phyloP scores from a whole-genome alignment of 352 stramenopile species.

The Phytophthora hybrid region DNA sequence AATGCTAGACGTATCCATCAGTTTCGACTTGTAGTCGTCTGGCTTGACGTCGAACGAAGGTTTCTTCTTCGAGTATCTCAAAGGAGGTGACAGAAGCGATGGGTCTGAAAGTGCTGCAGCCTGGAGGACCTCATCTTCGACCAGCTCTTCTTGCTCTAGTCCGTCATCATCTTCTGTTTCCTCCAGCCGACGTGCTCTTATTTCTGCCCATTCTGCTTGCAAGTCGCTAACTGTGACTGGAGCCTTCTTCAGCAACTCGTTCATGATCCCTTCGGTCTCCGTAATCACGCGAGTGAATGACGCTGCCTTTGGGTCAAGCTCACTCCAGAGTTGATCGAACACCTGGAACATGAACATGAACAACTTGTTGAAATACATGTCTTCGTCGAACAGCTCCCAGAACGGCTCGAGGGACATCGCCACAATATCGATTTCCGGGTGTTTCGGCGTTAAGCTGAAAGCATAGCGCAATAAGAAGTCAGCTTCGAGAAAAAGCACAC shows the following conservation, averaged over 20 bases:
- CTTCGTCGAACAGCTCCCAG: conserved; percentile 87
- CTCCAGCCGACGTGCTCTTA: conserved; percentile 44
- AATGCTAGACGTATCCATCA: conserved; percentile 78
- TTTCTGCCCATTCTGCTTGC: conserved; percentile 67
- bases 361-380: conserved; percentile 80
- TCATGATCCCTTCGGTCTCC: conserved; percentile 72
- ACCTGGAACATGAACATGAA: conserved; percentile 83
- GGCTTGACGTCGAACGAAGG: conserved; percentile 63
- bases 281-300: conserved; percentile 86
- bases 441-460: conserved; percentile 59
- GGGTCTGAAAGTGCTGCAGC: conserved; percentile 24
- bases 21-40: conserved; percentile 81
- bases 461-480: conserved; percentile 5
- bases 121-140: conserved; percentile 44
- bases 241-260: conserved; percentile 73
- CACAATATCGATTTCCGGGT: conserved; percentile 78
- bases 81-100: conserved; percentile 29
- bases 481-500: conserved; percentile 13
- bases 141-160: conserved; percentile 26
- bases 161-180: conserved; percentile 37
- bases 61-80: conserved; percentile 50
- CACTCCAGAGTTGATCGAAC: conserved; percentile 78
- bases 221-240: conserved; percentile 73
- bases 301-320: conserved; percentile 63
- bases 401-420: conserved; percentile 82